Conservation (phyloP, 768 basidiomycete species). For the Russula sp. region DNA sequence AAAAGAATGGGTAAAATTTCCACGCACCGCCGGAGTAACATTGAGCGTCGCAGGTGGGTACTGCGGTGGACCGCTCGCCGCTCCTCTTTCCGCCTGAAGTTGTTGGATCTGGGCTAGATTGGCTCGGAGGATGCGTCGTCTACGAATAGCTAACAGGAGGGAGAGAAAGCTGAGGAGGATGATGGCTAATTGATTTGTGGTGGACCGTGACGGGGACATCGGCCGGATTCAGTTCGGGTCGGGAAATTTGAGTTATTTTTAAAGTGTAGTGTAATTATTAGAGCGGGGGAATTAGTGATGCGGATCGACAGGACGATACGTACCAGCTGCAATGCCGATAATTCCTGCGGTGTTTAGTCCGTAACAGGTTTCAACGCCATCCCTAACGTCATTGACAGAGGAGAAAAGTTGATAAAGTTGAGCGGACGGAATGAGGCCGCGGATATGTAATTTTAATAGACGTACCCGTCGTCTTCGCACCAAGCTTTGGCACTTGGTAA, state of each 20-base stretch:
- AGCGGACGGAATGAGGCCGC: too few species aligned
- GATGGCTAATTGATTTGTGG: too few species aligned
- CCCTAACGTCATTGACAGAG: background rate
- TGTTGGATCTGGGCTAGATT: constrained; percentile 19
- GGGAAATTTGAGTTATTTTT: too few species aligned
- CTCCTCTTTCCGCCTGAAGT: background rate
- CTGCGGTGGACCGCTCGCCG: too few species aligned
- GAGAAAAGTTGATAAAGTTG: background rate
- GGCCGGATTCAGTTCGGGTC: too few species aligned
- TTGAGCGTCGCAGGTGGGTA: too few species aligned
- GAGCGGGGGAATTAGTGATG: too few species aligned
- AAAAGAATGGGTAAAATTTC: too few species aligned
- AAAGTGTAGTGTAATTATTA: too few species aligned
- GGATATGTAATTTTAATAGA: background rate
- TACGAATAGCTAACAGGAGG: background rate
- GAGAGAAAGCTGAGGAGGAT: background rate
- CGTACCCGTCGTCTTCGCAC: constrained; percentile 12
- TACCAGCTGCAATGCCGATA: background rate
- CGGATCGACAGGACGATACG: too few species aligned
- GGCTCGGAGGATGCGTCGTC: background rate
- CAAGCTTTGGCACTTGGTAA: constrained; percentile 9
- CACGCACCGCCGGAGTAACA: too few species aligned
- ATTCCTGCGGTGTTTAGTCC: background rate
- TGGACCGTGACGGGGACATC: too few species aligned
- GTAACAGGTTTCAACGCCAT: background rate